These are phyloP conservation scores for Begonia fuchsioides DNA, from an alignment of 306 rosid species.

Conservation along the genomic window DNA sequence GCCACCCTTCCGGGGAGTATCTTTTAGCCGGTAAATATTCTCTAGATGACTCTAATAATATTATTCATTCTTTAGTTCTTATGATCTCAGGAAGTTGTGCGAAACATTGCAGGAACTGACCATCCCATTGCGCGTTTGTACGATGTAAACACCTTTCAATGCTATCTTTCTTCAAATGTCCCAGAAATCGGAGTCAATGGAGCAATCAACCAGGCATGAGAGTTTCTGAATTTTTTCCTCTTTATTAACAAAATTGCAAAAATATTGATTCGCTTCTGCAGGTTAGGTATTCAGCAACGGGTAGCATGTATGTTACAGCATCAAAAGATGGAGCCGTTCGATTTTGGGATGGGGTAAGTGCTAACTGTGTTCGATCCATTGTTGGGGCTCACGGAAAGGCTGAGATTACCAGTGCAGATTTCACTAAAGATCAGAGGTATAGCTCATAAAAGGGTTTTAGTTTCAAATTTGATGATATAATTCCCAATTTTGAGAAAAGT, in stretches of 20 bases:
- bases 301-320: slow-evolving; percentile 81
- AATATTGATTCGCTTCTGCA: slow-evolving; percentile 22
- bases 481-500: too few species aligned
- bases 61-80: not conserved
- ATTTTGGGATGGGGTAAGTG: slow-evolving; percentile 82
- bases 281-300: slow-evolving; percentile 78
- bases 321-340: slow-evolving; percentile 76
- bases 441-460: slow-evolving; percentile 3
- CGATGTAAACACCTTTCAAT: slow-evolving; percentile 74
- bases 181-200: slow-evolving; percentile 57
- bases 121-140: slow-evolving; percentile 81
- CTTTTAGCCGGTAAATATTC: slow-evolving; percentile 55
- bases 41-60: not conserved
- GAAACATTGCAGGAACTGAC: slow-evolving; percentile 59
- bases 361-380: slow-evolving; percentile 57
- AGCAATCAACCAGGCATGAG: slow-evolving; percentile 79
- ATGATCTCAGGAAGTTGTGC: not conserved
- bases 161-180: slow-evolving; percentile 54
- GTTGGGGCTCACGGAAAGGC: slow-evolving; percentile 62
- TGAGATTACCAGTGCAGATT: slow-evolving; percentile 77
- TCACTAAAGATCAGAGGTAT: slow-evolving; percentile 73
- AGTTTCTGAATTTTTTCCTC: too few species aligned
- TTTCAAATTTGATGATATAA: too few species aligned
- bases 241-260: slow-evolving; percentile 6
- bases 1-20: slow-evolving; percentile 94